Base-by-base conservation (phyloP, 345 rosid species). In the Gossypium australe region DNA sequence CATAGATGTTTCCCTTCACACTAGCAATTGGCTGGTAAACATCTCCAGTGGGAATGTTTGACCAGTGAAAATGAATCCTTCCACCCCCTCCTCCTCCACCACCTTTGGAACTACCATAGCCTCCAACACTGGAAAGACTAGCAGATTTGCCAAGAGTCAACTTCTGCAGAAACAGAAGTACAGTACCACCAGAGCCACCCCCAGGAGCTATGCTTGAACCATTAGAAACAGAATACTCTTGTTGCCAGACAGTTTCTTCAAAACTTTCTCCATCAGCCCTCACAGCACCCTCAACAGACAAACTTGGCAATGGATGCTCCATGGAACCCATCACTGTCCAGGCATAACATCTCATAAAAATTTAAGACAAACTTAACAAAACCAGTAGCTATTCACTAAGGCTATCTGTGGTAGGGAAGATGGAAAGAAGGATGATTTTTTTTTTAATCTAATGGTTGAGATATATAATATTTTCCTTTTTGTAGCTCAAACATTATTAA, bases 1-100 rank as follows among this genome's bases (percentile, higher is more conserved):
- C 78, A 80, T 78, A 81, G 70, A 96, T 86, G 78, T 55, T 78
- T 83, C 99, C 99, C 74, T 88, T 85, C 55, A 93, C 92, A 72
- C 80, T 86, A 60, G 99, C 99, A 75, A 96, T 88, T 24, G 99
- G 99, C 91, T 90, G 98, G 85, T 96, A 96, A 10, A 96, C 89
- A 85, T 96, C 99, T 62, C 99, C 99, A 25, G 94, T 92, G 60
- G 97, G 97, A 85, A 96, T 90, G 79, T 96, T 89, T 10, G 97
- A 86, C 99, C 99, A 96, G 77, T 93, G 99, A 84, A 96, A 90
- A 82, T 93, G 99, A 89, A 96, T 87, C 87, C 99, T 92, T 77
- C 99, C 99, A 70, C 99, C 99, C 52, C 99, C 97, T 9, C 98
- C 99, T 20, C 99, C 99, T 63, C 97, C 99, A 65, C 89, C 82